Conservation (phyloP, 306 rosid species). For the Vicia faba region DNA sequence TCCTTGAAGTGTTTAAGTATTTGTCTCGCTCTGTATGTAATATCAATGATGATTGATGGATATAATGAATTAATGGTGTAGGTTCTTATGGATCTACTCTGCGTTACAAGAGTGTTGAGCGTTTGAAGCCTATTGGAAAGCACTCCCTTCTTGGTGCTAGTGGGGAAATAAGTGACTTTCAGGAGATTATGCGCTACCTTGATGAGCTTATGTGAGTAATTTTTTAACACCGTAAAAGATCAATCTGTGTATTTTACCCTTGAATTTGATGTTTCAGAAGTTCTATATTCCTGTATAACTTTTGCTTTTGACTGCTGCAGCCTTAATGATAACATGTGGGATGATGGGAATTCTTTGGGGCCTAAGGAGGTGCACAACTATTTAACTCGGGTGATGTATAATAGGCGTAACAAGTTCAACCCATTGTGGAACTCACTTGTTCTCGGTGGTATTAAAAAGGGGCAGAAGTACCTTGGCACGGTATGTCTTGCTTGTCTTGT, state of each 20-base stretch:
- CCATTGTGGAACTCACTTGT: conserved; percentile 57
- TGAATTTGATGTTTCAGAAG: conserved; percentile 3
- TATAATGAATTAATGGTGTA: conserved; percentile 35
- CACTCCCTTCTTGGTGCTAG: conserved; percentile 93
- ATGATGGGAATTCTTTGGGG: conserved; percentile 54
- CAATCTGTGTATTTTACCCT: not conserved
- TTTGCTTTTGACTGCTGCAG: conserved; percentile 48
- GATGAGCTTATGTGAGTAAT: conserved; percentile 83
- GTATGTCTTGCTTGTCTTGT: conserved; percentile 45
- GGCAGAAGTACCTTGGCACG: conserved; percentile 58
- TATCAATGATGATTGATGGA: conserved; percentile 25
- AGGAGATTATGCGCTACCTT: conserved; percentile 72
- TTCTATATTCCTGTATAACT: conserved; percentile 30
- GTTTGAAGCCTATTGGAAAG: conserved; percentile 83
- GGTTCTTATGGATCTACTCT: conserved; percentile 96
- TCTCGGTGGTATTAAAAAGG: conserved; percentile 51
- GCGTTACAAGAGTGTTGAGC: conserved; percentile 88
- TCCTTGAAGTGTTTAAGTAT: conserved; percentile 14
- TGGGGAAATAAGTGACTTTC: conserved; percentile 97
- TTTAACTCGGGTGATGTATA: conserved; percentile 52
- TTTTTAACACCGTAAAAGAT: not conserved
- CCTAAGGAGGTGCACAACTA: conserved; percentile 58
- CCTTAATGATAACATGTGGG: conserved; percentile 82
- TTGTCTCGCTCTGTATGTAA: not conserved
- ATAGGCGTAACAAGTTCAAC: conserved; percentile 55